These are phyloP conservation scores for Populus davidiana DNA, from an alignment of 345 rosid species.

Conservation along the genomic window DNA sequence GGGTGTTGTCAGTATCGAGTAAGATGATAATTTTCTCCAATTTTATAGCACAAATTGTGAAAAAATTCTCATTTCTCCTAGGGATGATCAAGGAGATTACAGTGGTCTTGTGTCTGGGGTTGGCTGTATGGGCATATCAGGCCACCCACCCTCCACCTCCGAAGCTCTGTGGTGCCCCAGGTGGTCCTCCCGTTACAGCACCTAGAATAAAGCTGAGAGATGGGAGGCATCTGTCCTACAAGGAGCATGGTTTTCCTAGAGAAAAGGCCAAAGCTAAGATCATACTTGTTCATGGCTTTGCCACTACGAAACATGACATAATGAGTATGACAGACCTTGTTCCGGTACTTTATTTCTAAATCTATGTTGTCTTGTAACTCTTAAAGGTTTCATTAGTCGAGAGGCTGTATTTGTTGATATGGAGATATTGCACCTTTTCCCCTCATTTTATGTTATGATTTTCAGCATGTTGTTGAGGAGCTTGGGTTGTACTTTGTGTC, in stretches of 20 bases:
- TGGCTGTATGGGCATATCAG: slow-evolving; percentile 22
- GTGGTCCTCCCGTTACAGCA: slow-evolving; percentile 22
- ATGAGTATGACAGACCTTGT: not conserved
- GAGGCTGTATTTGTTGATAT: not conserved
- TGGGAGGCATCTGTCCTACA: slow-evolving; percentile 26
- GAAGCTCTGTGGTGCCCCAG: slow-evolving; percentile 13
- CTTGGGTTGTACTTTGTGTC: slow-evolving; percentile 15
- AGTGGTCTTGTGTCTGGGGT: slow-evolving; percentile 13
- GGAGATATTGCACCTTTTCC: not conserved
- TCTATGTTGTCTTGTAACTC: not conserved
- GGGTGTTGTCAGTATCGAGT: not conserved
- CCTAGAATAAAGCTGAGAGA: slow-evolving; percentile 30
- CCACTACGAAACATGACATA: not conserved
- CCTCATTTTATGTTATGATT: not conserved
- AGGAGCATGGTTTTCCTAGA: slow-evolving; percentile 17
- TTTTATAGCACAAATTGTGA: not conserved
- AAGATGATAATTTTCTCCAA: not conserved
- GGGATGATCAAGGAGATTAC: slow-evolving; percentile 12
- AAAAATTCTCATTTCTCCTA: not conserved
- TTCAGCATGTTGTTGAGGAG: slow-evolving; percentile 18
- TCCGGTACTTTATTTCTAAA: not conserved
- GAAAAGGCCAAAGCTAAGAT: slow-evolving; percentile 22
- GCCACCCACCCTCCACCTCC: slow-evolving; percentile 16
- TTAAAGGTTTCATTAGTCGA: not conserved
- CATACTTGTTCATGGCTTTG: slow-evolving; percentile 22